phyloP scores from a whole-genome alignment of 2,329 filamentous ascomycete species.

The Fusarium subglutinans region DNA sequence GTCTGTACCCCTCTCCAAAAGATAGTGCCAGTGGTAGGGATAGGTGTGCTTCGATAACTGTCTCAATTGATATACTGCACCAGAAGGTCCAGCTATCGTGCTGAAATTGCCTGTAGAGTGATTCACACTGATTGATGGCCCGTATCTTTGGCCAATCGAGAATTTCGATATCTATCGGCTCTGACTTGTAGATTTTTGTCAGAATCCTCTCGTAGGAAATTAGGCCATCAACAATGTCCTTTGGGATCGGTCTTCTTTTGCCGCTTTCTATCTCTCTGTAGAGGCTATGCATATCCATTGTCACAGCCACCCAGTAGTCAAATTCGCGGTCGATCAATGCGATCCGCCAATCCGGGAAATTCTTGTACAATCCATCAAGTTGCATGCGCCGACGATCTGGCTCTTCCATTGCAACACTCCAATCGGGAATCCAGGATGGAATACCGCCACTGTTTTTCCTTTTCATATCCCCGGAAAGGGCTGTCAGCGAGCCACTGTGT shows the following conservation, averaged over 20 bases:
- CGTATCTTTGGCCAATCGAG: accelerated
- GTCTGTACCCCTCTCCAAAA: neutral
- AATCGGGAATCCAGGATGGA: neutral
- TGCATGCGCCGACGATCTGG: neutral
- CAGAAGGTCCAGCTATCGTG: accelerated
- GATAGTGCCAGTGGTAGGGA: neutral
- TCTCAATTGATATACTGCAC: accelerated
- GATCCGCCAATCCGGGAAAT: neutral
- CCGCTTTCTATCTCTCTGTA: neutral
- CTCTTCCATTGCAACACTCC: neutral
- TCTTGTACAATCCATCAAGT: accelerated
- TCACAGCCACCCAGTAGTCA: neutral
- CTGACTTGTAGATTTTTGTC: neutral
- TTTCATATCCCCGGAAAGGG: neutral
- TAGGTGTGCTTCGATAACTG: accelerated
- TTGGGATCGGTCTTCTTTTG: neutral
- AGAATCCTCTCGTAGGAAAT: neutral
- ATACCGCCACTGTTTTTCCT: neutral
- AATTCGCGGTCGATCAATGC: accelerated
- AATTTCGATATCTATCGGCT: accelerated
- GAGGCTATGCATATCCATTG: neutral
- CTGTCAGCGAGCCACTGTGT: neutral
- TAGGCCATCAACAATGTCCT: accelerated
- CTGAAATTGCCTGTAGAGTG: accelerated
- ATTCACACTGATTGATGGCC: neutral